Base-by-base conservation (phyloP, 2,329 filamentous ascomycete genomes). In the Ophiostoma sp. region DNA sequence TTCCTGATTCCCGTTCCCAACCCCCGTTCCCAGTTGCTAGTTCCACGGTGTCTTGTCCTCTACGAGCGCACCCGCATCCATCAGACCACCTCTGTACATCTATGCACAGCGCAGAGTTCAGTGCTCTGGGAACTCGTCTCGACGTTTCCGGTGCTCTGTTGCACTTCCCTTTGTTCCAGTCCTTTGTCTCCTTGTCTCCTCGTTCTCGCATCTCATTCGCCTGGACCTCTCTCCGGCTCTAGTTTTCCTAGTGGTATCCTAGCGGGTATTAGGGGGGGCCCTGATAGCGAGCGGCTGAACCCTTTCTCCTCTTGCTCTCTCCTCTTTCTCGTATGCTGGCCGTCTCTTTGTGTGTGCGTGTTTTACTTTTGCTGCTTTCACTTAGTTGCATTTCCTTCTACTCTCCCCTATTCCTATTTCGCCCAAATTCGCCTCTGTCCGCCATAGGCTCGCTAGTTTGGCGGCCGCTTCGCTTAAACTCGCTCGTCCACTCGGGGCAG, bases 381-480 rank as follows among this genome's bases (percentile, higher is more conserved):
- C 49, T 11, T 42, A 36, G 14, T 16, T 58, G 18, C 16, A 2
- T 18, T 27, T 14, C 14, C 14, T 5, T 5, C 45, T 16, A 12
- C n/a, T n/a, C 52, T 11, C 18, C 40, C 60, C 60, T 42, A 42
- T 18, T 63, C 40, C 60, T 41, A 41, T 63, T 42, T 63, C 18
- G 60, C 60, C 38, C 40, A 63, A 63, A 18, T 12, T 18, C 60
- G 60, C 60, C 38, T 27, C 40, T n/a, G 38, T 63, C 60, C 55
- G 60, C 40, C 60, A 63, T 42, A 44, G 16, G 40, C 60, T 63
- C 60, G 60, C 60, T 63, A 63, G 60, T 63, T 42, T 63, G 60
- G 38, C 60, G 60, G 60, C 38, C 60, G 60, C 7, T 16, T 63
- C 60, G 60, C 60, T 63, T 63, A 63, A 18, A 60, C 12, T 11